These are phyloP conservation scores for Tephrocybe sp. DNA, from an alignment of 768 basidiomycete genomes.

Conservation along the genomic window DNA sequence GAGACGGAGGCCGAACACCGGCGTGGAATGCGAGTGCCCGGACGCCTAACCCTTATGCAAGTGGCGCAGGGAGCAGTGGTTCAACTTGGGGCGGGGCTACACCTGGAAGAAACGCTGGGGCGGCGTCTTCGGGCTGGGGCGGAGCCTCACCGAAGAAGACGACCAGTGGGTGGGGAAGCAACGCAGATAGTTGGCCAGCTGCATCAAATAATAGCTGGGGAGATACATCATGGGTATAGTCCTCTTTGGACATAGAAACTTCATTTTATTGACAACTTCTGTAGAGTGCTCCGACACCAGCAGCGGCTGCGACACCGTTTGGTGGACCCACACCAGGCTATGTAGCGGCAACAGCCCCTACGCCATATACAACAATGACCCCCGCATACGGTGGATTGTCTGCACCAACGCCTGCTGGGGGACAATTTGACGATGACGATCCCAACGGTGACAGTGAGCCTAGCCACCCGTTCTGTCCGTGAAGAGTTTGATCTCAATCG, in stretches of 20 bases:
- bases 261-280: constrained; percentile 4
- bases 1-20: constrained; percentile 64
- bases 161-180: constrained; percentile 27
- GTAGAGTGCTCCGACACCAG: constrained; percentile 55
- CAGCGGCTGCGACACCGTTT: constrained; percentile 37
- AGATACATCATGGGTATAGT: constrained; percentile 24
- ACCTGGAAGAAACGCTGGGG: constrained; percentile 25
- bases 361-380: constrained; percentile 1
- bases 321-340: constrained; percentile 29
- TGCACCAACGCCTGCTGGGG: constrained; percentile 13
- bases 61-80: constrained; percentile 46
- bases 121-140: constrained; percentile 33
- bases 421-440: constrained; percentile 8
- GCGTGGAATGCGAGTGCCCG: constrained; percentile 62
- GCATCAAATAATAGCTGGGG: constrained; percentile 23
- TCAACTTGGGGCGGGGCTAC: constrained; percentile 31
- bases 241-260: background rate
- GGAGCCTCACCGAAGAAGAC: constrained; percentile 44
- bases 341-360: constrained; percentile 18
- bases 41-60: constrained; percentile 72
- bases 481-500: background rate
- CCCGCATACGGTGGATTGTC: constrained; percentile 11
- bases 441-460: background rate
- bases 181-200: constrained; percentile 15
- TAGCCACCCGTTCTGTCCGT: too few relatives aligned